These are phyloP conservation scores for Pythium dissotocum DNA, from an alignment of 352 stramenopile species.

Conservation along the genomic window DNA sequence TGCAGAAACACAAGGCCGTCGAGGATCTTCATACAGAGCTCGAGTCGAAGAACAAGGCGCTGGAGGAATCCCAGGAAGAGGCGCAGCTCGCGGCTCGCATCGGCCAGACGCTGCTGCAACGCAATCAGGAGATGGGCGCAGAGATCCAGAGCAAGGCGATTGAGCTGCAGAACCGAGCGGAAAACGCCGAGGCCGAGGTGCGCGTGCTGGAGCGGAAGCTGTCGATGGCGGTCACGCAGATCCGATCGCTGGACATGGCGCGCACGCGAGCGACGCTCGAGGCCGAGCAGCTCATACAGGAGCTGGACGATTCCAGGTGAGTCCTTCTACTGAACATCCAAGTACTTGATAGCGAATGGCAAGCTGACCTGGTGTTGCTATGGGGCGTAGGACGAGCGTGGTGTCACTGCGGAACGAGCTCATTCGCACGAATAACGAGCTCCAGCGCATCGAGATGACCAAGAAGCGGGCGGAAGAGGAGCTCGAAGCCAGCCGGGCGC, in stretches of 20 bases:
- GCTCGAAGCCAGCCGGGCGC: conserved; percentile 17
- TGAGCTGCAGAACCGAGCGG: conserved; percentile 39
- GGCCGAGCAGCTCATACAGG: conserved; percentile 36
- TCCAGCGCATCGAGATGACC: conserved; percentile 12
- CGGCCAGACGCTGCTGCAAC: conserved; percentile 46
- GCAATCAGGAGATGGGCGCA: conserved; percentile 50
- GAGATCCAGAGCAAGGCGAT: conserved; percentile 38
- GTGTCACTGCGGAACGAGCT: conserved; percentile 22
- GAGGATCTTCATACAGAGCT: conserved; percentile 51
- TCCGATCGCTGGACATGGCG: conserved; percentile 43
- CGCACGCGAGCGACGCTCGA: conserved; percentile 36
- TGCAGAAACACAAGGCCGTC: conserved; percentile 42
- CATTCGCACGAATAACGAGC: conserved; percentile 32
- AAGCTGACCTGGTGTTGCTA: not conserved
- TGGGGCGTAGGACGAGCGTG: not conserved
- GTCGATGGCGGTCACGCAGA: conserved; percentile 31
- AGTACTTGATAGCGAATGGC: no score
- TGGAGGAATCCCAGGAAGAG: conserved; percentile 53
- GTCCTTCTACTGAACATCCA: not conserved
- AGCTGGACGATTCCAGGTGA: conserved; percentile 31
- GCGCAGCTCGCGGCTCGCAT: conserved; percentile 48
- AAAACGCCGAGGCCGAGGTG: conserved; percentile 46
- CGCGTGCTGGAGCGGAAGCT: conserved; percentile 42
- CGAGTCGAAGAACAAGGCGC: conserved; percentile 45
- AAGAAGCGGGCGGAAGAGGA: conserved; percentile 32